Evolutionary conservation across 768 basidiomycete species (phyloP), one percentile per base, ranked within the genome.

Genomic region (Macrolepiota albuminosa): DNA sequence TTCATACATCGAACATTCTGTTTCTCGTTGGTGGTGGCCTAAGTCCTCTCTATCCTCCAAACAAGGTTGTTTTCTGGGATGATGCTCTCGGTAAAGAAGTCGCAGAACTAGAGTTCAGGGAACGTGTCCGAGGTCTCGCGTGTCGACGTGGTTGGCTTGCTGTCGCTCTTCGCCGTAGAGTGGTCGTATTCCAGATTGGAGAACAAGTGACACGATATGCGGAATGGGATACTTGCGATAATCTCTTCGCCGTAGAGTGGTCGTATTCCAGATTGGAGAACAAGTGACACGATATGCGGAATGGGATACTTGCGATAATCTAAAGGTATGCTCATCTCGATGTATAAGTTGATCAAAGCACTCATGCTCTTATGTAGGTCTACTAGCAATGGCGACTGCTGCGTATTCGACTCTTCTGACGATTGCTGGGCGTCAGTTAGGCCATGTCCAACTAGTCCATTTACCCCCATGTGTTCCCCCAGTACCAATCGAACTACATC

Each of bases 51-150:
- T 95, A 94, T 73, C 90, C 94, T 33, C 90, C 89, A 33, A 95
- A 95, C 75, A 95, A 96, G 76, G 90, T 95, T 56, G 80, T 95
- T 63, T 71, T 96, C 56, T 95, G 92, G 92, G 89, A 95, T 72
- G 93, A 93, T 73, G 81, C 80, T 3, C 73, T 82, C 4, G 84
- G 84, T n/a, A 76, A 77, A 61, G 90, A 94, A 69, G 88, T 93
- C 52, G 91, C 90, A 40, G 92, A 95, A 71, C 81, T 95, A 60
- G 93, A 95, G 73, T 95, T 96, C 69, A 81, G 89, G 67, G 93
- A 94, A 73, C 79, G 81, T 59, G 92, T 93, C 1, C 80, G 89
- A 59, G 91, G 91, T 0, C 72, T 94, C 51, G 86, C 87, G 4
- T 92, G 90, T 69, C 78, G 92, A 61, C 80, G 92, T 36, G 90